Percentiles rank a stretch among this genome's conserved stretches.
phyloP scores from a whole-genome alignment of 2,329 filamentous ascomycete genomes.

The Aspergillus sp. region DNA sequence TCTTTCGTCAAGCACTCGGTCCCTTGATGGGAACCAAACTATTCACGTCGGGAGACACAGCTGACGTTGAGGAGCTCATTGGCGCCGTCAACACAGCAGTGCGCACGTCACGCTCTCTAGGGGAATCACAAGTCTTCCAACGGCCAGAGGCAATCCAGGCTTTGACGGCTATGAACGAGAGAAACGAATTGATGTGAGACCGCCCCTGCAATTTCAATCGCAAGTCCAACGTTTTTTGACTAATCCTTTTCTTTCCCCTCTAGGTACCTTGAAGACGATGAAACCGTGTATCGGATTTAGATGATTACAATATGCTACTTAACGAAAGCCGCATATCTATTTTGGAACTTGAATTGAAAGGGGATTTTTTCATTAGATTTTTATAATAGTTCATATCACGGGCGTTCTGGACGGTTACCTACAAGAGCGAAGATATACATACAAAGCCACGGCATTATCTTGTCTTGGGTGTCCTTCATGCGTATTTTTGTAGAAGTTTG shows the following conservation, averaged over 20 bases:
- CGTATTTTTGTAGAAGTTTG: too few relatives aligned
- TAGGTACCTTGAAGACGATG: conserved; percentile 52
- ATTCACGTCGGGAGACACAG: conserved; percentile 79
- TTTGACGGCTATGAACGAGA: conserved; percentile 74
- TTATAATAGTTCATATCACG: not conserved
- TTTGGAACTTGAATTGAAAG: not conserved
- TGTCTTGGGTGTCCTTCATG: not conserved
- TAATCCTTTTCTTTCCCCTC: conserved; percentile 1
- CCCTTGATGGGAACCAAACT: conserved; percentile 76
- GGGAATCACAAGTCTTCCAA: conserved; percentile 61
- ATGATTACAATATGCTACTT: not conserved
- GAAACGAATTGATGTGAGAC: conserved; percentile 90
- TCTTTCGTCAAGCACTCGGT: conserved; percentile 80
- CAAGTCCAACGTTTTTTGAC: not conserved
- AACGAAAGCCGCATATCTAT: conserved; percentile 1
- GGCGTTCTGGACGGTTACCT: not conserved
- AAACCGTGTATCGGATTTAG: conserved; percentile 70
- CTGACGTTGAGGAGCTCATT: conserved; percentile 72
- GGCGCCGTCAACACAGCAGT: conserved; percentile 75
- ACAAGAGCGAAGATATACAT: not conserved
- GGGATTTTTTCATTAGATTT: not conserved
- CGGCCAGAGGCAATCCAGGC: conserved; percentile 73
- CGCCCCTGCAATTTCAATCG: not conserved
- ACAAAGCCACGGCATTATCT: not conserved
- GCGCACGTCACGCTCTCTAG: conserved; percentile 43